Evolutionary conservation across 345 rosid species (phyloP).

Genomic region (Aquilaria malaccensis): DNA sequence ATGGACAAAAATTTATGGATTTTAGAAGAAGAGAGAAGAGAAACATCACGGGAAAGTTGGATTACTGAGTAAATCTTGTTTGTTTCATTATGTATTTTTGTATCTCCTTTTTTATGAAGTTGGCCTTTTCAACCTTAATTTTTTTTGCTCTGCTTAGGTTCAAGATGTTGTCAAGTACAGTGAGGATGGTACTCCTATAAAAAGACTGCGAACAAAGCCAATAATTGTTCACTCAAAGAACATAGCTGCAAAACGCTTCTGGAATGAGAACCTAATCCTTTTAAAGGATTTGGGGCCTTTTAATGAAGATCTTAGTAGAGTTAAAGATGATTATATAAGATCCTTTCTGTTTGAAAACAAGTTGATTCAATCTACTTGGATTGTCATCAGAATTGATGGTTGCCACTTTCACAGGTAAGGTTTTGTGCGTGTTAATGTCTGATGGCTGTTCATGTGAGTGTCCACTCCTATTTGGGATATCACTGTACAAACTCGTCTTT

Average conservation of each 20-base stretch:
- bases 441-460: too few relatives aligned
- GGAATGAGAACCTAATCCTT: constrained; percentile 60
- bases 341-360: constrained; percentile 69
- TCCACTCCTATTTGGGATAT: too few relatives aligned
- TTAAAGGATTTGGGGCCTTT: constrained; percentile 52
- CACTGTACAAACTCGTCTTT: not conserved
- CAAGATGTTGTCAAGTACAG: constrained; percentile 67
- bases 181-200: constrained; percentile 62
- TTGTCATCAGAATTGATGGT: constrained; percentile 85
- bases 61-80: not conserved
- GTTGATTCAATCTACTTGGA: constrained; percentile 75
- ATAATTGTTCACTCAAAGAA: constrained; percentile 44
- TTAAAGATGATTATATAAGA: constrained; percentile 51
- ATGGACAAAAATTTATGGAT: too few relatives aligned
- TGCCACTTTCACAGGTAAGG: constrained; percentile 91
- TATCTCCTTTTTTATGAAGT: constrained; percentile 8
- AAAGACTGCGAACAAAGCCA: constrained; percentile 63
- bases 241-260: constrained; percentile 56
- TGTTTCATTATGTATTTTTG: not conserved
- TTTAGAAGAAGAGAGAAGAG: not conserved
- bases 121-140: not conserved
- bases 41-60: not conserved
- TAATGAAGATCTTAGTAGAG: constrained; percentile 43
- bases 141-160: constrained; percentile 34
- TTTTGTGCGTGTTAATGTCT: not conserved